These are phyloP conservation scores for Vigna trinervia DNA, from an alignment of 306 rosid genomes.

Conservation along the genomic window DNA sequence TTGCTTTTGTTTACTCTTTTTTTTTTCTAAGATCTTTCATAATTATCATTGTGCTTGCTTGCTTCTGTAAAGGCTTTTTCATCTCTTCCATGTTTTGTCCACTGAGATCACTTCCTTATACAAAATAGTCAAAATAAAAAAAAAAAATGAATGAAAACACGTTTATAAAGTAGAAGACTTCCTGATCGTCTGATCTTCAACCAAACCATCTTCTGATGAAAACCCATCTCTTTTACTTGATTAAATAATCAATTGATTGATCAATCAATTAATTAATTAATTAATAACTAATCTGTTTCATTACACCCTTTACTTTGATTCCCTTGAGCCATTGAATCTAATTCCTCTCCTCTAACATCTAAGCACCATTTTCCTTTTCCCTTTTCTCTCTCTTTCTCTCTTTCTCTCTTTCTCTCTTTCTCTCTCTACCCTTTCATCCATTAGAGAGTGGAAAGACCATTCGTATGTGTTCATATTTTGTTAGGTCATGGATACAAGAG, in stretches of 20 bases:
- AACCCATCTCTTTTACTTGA: neutral
- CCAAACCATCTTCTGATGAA: slow-evolving; percentile 22
- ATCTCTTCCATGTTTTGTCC: slow-evolving; percentile 51
- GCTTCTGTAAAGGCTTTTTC: slow-evolving; percentile 56
- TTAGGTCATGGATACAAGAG: slow-evolving; percentile 30
- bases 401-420: neutral
- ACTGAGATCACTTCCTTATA: slow-evolving; percentile 29
- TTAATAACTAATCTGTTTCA: slow-evolving; percentile 15
- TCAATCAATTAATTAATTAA: slow-evolving; percentile 22
- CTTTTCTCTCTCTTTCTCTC: neutral
- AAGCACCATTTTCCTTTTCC: slow-evolving; percentile 30
- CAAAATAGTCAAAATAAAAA: neutral
- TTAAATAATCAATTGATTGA: neutral
- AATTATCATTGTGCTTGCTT: slow-evolving; percentile 25
- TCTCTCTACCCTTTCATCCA: slow-evolving; percentile 16
- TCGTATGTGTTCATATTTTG: neutral
- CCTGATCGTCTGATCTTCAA: slow-evolving; percentile 35
- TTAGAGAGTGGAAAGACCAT: neutral
- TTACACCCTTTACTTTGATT: slow-evolving; percentile 50
- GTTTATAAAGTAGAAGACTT: slow-evolving; percentile 20
- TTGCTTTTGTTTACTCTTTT: slow-evolving; percentile 37
- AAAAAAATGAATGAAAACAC: neutral
- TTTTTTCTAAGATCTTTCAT: neutral
- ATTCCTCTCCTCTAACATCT: slow-evolving; percentile 51
- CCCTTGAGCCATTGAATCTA: slow-evolving; percentile 55